phyloP scores from a whole-genome alignment of 2,329 filamentous ascomycete species.

The Stemphylium lycopersici region DNA sequence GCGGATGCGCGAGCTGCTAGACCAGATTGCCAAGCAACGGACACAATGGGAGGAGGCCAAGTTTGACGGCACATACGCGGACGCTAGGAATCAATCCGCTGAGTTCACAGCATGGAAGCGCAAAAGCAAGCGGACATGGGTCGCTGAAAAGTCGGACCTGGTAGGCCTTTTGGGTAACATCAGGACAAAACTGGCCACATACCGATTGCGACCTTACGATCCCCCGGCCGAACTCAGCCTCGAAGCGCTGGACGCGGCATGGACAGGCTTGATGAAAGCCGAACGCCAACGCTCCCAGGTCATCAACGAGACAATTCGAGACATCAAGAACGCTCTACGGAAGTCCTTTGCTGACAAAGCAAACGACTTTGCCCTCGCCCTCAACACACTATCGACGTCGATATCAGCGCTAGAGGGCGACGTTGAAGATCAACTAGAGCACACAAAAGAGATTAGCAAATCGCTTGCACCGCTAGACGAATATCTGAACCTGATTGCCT shows the following conservation, averaged over 20 bases:
- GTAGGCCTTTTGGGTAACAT: conserved; percentile 94
- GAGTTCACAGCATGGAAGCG: conserved; percentile 90
- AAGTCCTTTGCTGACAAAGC: conserved; percentile 96
- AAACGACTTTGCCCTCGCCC: conserved; percentile 93
- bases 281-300: conserved; percentile 89
- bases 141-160: conserved; percentile 95
- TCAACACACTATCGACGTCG: conserved; percentile 92
- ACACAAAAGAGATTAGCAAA: conserved; percentile 83
- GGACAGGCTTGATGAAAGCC: conserved; percentile 77
- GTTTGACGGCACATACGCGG: conserved; percentile 89
- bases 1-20: conserved; percentile 82
- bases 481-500: conserved; percentile 86
- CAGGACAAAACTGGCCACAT: conserved; percentile 97
- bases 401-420: conserved; percentile 98
- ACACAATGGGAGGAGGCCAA: conserved; percentile 77
- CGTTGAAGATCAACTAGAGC: conserved; percentile 89
- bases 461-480: conserved; percentile 88
- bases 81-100: conserved; percentile 84
- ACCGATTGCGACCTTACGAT: conserved; percentile 87
- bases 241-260: conserved; percentile 81
- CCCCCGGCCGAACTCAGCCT: conserved; percentile 83
- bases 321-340: conserved; percentile 95
- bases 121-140: conserved; percentile 91
- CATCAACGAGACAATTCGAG: conserved; percentile 97
- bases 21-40: conserved; percentile 74